Conservation (phyloP, 2,329 filamentous ascomycete genomes). For the Fusarium sp. region DNA sequence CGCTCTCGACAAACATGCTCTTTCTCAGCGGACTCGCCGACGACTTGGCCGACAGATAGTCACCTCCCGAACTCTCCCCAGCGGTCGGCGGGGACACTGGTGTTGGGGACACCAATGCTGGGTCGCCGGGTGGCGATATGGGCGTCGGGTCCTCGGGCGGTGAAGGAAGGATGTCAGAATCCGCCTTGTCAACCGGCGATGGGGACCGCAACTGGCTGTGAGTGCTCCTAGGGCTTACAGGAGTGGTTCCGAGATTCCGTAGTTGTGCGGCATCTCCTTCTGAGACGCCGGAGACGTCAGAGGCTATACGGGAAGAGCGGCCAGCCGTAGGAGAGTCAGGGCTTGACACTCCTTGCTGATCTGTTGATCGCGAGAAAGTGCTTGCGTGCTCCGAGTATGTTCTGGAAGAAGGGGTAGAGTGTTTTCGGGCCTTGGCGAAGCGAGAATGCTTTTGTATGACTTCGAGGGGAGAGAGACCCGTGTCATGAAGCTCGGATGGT, state of each 20-base stretch:
- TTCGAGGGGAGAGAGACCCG: slow-evolving; percentile 51
- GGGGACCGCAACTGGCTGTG: slow-evolving; percentile 12
- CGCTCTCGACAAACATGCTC: slow-evolving; percentile 54
- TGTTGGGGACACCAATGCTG: not conserved
- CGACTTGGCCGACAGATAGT: slow-evolving; percentile 44
- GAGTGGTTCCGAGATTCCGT: slow-evolving; percentile 20
- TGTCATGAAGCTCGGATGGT: slow-evolving; percentile 56
- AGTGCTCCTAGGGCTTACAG: slow-evolving; percentile 36
- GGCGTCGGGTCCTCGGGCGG: slow-evolving; percentile 20
- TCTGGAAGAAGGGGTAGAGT: slow-evolving; percentile 39
- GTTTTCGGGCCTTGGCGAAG: slow-evolving; percentile 29
- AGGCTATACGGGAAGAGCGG: slow-evolving; percentile 29
- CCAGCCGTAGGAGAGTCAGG: slow-evolving; percentile 24
- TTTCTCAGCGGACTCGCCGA: slow-evolving; percentile 45
- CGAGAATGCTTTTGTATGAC: slow-evolving; percentile 50
- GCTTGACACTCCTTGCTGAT: slow-evolving; percentile 15
- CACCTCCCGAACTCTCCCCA: slow-evolving; percentile 38
- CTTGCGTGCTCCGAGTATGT: slow-evolving; percentile 43
- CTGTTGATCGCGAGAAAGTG: slow-evolving; percentile 44
- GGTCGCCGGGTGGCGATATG: slow-evolving; percentile 7
- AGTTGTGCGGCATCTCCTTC: slow-evolving; percentile 37
- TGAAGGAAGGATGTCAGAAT: slow-evolving; percentile 23
- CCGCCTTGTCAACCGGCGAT: slow-evolving; percentile 12
- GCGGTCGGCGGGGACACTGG: slow-evolving; percentile 44
- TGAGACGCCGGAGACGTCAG: slow-evolving; percentile 36